Evolutionary conservation across 2,329 filamentous ascomycete genomes (phyloP).

Genomic region (Verticillium nonalfalfae): DNA sequence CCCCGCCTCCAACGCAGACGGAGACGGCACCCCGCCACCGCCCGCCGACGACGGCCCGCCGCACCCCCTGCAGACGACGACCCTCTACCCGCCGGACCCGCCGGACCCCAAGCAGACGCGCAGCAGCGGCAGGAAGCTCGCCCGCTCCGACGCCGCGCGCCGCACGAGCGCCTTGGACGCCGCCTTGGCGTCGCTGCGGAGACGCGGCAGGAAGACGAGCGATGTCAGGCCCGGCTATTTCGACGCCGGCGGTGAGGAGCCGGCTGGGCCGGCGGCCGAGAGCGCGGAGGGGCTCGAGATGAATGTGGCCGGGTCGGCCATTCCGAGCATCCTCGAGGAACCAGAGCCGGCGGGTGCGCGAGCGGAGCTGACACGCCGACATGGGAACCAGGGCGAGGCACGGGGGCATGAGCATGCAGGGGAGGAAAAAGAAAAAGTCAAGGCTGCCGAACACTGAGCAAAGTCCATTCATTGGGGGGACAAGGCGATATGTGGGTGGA

Average conservation of each 20-base stretch:
- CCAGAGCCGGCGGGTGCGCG: neutral
- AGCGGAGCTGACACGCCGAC: neutral
- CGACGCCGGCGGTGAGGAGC: neutral
- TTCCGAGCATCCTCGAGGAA: neutral
- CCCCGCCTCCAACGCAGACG: neutral
- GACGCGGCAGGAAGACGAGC: neutral
- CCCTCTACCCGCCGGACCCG: neutral
- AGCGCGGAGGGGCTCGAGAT: conserved; percentile 5
- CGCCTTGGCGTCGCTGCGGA: neutral
- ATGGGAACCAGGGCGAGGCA: neutral
- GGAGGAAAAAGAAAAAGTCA: too few species aligned
- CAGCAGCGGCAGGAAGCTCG: neutral
- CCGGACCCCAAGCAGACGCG: neutral
- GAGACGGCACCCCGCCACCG: neutral
- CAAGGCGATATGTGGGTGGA: too few species aligned
- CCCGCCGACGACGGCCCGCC: neutral
- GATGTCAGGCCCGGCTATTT: conserved; percentile 9
- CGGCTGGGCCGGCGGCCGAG: neutral
- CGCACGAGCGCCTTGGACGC: neutral
- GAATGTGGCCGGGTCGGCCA: conserved; percentile 7
- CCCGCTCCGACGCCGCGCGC: neutral
- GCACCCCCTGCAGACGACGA: neutral
- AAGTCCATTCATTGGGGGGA: too few species aligned
- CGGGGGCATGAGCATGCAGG: too few species aligned
- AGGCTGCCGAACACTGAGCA: too few species aligned